phyloP scores from a whole-genome alignment of 371 early-diverging fungal genomes.

The Zychaea mexicana region DNA sequence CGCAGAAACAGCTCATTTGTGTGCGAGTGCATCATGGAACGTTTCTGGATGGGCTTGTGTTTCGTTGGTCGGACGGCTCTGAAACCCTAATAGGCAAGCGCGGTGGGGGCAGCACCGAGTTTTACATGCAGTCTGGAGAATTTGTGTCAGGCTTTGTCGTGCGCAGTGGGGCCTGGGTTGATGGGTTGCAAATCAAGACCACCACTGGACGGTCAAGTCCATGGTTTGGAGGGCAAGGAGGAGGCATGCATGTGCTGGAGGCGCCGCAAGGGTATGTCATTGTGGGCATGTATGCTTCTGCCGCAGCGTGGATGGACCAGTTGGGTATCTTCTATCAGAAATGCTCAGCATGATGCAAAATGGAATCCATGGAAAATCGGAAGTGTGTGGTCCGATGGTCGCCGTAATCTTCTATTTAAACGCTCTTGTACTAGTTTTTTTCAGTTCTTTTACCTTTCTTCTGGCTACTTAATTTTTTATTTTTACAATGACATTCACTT shows the following conservation, averaged over 20 bases:
- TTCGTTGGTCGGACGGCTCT: conserved; percentile 48
- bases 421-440: not conserved
- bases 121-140: conserved; percentile 40
- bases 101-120: conserved; percentile 32
- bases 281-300: conserved; percentile 56
- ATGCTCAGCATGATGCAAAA: not conserved
- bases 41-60: conserved; percentile 54
- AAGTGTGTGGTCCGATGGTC: not conserved
- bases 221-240: conserved; percentile 66
- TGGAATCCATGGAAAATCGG: conserved; percentile 3
- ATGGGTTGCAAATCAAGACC: conserved; percentile 60
- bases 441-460: not conserved
- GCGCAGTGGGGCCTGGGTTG: conserved; percentile 61
- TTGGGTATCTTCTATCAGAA: conserved; percentile 35
- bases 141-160: conserved; percentile 43
- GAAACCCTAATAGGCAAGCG: conserved; percentile 31
- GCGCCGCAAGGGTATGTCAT: conserved; percentile 50
- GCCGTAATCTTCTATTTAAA: too few relatives aligned
- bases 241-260: conserved; percentile 34
- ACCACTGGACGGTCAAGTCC: conserved; percentile 44
- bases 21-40: conserved; percentile 47
- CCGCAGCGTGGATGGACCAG: conserved; percentile 54
- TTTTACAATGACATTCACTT: conserved; percentile 21
- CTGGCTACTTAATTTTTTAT: not conserved
- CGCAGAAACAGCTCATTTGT: conserved; percentile 16